phyloP scores from a whole-genome alignment of 2,329 filamentous ascomycete genomes.

The Corniculantispora saksenae region DNA sequence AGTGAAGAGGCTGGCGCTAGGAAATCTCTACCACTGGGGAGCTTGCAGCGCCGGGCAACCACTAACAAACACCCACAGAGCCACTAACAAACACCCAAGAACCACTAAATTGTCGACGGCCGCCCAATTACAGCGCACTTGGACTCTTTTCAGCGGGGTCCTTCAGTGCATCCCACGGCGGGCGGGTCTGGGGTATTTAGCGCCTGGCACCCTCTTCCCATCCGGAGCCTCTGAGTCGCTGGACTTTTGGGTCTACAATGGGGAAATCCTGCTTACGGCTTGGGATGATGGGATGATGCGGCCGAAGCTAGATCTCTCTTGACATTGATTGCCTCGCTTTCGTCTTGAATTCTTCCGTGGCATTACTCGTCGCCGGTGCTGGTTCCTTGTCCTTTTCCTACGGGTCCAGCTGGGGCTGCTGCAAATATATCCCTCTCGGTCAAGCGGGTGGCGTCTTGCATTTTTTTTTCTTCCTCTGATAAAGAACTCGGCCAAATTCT shows the following conservation, averaged over 20 bases:
- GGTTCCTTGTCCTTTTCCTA: background rate
- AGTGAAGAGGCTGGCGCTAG: background rate
- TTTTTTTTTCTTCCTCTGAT: background rate
- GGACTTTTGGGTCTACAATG: background rate
- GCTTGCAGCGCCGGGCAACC: background rate
- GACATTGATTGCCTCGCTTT: background rate
- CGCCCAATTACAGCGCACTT: background rate
- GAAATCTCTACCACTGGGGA: background rate
- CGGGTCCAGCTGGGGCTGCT: too few species aligned
- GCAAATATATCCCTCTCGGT: background rate
- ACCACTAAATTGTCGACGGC: background rate
- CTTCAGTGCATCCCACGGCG: background rate
- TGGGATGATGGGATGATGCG: background rate
- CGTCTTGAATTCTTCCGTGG: background rate
- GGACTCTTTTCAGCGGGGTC: background rate
- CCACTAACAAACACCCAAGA: background rate
- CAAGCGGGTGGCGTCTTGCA: background rate
- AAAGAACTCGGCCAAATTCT: background rate
- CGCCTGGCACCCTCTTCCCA: background rate
- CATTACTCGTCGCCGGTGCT: background rate
- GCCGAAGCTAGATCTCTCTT: background rate
- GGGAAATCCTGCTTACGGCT: background rate
- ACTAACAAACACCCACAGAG: background rate
- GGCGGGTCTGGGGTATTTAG: constrained; percentile 1
- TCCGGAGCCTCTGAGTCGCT: background rate